phyloP scores from a whole-genome alignment of 352 stramenopile species.

The Blastocystis hominis region DNA sequence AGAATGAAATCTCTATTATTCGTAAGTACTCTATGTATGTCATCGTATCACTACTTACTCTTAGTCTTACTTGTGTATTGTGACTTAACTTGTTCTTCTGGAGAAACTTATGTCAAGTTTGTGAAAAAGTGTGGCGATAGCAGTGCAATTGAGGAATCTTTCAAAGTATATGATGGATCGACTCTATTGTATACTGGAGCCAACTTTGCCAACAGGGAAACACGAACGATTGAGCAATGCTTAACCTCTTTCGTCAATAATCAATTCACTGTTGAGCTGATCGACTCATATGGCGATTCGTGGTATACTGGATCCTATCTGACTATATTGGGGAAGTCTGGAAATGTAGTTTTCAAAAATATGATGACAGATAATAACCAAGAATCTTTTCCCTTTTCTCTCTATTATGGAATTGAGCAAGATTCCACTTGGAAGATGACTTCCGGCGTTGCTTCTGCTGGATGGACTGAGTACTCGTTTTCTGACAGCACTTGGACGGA shows the following conservation, averaged over 20 bases:
- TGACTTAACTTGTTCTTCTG: background rate
- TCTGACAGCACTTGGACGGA: background rate
- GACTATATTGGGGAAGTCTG: background rate
- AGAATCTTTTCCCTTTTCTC: background rate
- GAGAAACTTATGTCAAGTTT: constrained; percentile 1
- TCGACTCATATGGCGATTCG: constrained; percentile 33
- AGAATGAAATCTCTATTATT: too few relatives aligned
- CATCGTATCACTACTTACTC: too few relatives aligned
- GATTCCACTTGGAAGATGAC: constrained; percentile 8
- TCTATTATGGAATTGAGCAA: background rate
- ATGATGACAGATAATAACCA: background rate
- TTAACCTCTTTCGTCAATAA: background rate
- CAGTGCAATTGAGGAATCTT: background rate
- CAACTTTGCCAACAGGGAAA: too few relatives aligned
- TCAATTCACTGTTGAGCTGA: background rate
- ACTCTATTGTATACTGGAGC: too few relatives aligned
- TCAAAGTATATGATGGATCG: background rate
- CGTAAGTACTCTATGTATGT: too few relatives aligned
- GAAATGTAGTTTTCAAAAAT: background rate
- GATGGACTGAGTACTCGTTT: background rate
- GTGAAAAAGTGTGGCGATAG: background rate
- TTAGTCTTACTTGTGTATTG: too few relatives aligned
- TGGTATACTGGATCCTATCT: background rate
- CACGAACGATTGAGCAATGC: background rate
- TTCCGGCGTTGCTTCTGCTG: background rate